Percentiles rank a stretch among this genome's conserved stretches.
phyloP scores from a whole-genome alignment of 306 rosid genomes.

The Prunus persica region Prunus_persica_NCBIv2 NC_034009.1:38365001-38365500 shows the following conservation, averaged over 20 bases:
- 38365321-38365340: background rate
- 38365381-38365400: background rate
- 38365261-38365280: slow-evolving; percentile 52
- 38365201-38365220: background rate
- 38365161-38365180: background rate
- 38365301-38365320: background rate
- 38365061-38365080: slow-evolving; percentile 36
- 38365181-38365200: background rate
- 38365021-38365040: slow-evolving; percentile 36
- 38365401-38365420: background rate
- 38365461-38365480: slow-evolving; percentile 15
- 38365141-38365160: slow-evolving; percentile 14
- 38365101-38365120: slow-evolving; percentile 34
- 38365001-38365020: slow-evolving; percentile 15
- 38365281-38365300: background rate
- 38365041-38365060: slow-evolving; percentile 31
- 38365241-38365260: slow-evolving; percentile 63
- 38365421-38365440: background rate
- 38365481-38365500: slow-evolving; percentile 3
- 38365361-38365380: background rate
- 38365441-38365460: background rate
- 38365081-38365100: slow-evolving; percentile 41
- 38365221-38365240: background rate
- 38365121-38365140: slow-evolving; percentile 54
- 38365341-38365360: background rate